Evolutionary conservation across 495 filamentous ascomycete species (phyloP), one percentile per base, ranked within the genome.

Genomic region (Podospora australis): DNA sequence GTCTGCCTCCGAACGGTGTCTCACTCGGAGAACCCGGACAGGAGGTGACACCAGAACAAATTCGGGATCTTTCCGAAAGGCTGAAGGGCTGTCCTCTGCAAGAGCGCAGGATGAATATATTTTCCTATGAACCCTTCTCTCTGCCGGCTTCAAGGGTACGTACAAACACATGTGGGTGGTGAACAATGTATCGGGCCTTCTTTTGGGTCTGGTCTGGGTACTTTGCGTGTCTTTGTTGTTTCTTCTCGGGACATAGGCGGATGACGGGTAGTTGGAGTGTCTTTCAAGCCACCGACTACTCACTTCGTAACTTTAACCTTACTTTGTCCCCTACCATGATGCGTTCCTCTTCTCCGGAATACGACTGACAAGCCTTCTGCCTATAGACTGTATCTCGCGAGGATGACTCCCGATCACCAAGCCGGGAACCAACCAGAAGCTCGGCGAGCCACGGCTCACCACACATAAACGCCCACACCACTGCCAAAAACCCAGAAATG

Each of bases 101-200:
- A 64, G 81, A 86, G 57, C 77, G 79, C 22, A 81, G 89, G n/a
- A 79, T 90, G 67, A 84, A 82, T 52, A 85, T 88, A 56, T 95
- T 87, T 63, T 80, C 80, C 4, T 95, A 90, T 63, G 90, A 95
- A 55, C 82, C 90, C 20, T 77, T 94, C 34, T 95, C 90, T 29
- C 69, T 96, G 26, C 89, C 89, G n/a, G 71, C 80, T 21, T 94
- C 88, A 24, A 80, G 87, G 69, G 90, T 91, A 80, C 61, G 86
- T 78, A 22, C 21, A 53, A 46, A 20, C 20, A 3, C 42, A 29
- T 30, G 6, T 45, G 22, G 23, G 17, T 19, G n/a, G n/a, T n/a
- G n/a, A n/a, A n/a, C n/a, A n/a, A n/a, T n/a, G n/a, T 34, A 11
- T 48, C 28, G 23, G 32, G 28, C 25, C 26, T 28, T 23, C 29